Percentiles rank a stretch among this genome's conserved stretches.
Evolutionary conservation across 2,329 filamentous ascomycete genomes (phyloP).

Genomic region (Trichoderma sp.): DNA sequence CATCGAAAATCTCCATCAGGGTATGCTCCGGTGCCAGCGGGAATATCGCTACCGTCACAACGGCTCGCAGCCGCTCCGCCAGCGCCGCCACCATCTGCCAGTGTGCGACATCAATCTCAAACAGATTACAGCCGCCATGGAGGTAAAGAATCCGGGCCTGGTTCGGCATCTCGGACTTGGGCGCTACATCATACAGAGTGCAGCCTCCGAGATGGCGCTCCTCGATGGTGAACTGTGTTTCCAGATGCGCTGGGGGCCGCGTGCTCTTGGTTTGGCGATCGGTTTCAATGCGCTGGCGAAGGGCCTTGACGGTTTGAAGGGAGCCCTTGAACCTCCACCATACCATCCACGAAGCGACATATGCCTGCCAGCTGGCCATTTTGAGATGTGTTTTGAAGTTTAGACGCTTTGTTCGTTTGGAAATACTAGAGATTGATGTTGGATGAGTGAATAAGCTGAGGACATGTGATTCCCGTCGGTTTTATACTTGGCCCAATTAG

Average conservation of each 20-base stretch:
- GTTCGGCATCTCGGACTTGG: constrained; percentile 31
- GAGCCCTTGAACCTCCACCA: constrained; percentile 29
- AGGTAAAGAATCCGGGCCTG: constrained; percentile 32
- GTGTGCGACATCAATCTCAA: constrained; percentile 30
- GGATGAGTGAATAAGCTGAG: background rate
- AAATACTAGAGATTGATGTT: background rate
- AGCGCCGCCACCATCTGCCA: constrained; percentile 30
- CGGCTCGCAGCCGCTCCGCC: constrained; percentile 31
- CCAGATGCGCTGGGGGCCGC: constrained; percentile 27
- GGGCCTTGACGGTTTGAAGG: constrained; percentile 27
- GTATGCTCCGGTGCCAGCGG: constrained; percentile 33
- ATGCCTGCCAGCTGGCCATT: constrained; percentile 26
- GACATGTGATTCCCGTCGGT: background rate
- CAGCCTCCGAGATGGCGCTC: constrained; percentile 23
- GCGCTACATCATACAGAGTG: constrained; percentile 31
- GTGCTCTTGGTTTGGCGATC: constrained; percentile 24
- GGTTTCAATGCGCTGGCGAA: constrained; percentile 28
- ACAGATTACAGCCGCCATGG: constrained; percentile 33
- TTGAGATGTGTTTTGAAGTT: background rate
- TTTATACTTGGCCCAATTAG: background rate
- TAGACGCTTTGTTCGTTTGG: background rate
- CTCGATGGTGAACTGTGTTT: constrained; percentile 28
- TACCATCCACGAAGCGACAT: constrained; percentile 29
- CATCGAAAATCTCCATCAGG: constrained; percentile 33
- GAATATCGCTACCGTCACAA: constrained; percentile 33